Base-by-base conservation (phyloP, 129 eudicot genomes). In the Lactuca sativa region DNA sequence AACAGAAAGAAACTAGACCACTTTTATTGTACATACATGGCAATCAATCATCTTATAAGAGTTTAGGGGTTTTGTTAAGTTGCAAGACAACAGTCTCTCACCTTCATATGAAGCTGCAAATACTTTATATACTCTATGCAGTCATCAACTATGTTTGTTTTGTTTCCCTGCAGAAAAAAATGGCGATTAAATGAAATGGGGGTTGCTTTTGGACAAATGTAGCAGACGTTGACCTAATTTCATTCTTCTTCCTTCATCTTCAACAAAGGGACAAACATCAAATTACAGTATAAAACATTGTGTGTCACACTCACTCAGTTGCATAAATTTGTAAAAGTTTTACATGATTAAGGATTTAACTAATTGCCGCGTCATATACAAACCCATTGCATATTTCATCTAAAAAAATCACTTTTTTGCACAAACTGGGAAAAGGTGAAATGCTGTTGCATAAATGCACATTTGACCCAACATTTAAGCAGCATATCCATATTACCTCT, bases 21-120 rank as follows among this genome's bases (percentile, higher is more conserved):
- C 63, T 62, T 33, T 48, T 47, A 36, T 13, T 34, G 12, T 41
- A 31, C 11, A 31, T 34, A 66, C 16, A 71, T n/a, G 33, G 47
- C 43, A 44, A 31, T 69, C 55, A 25, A 25, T 25, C 30, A 25
- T 56, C 73, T 58, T 33, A 47, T 55, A 10, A 47, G 34, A 67
- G 6, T 67, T 17, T 16, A 40, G 2, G 34, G 9, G 41, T 17
- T 59, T 59, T 15, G 40, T 15, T 3, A 55, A 14, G 51, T 72
- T 52, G 34, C 15, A 56, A 60, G 64, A 57, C 14, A 66, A 56
- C 53, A 57, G 59, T 12, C 15, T n/a, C 75, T 36, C 79, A 83
- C 91, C 95, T 76, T 85, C 69, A 88, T 16, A 63, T 78, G 86
- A 75, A 52, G 62, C 73, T 88, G 85, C 84, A 85, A 64, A 55